These are phyloP conservation scores for Eimeria praecox DNA, from an alignment of 169 alveolate genomes.

Conservation along the genomic window DNA sequence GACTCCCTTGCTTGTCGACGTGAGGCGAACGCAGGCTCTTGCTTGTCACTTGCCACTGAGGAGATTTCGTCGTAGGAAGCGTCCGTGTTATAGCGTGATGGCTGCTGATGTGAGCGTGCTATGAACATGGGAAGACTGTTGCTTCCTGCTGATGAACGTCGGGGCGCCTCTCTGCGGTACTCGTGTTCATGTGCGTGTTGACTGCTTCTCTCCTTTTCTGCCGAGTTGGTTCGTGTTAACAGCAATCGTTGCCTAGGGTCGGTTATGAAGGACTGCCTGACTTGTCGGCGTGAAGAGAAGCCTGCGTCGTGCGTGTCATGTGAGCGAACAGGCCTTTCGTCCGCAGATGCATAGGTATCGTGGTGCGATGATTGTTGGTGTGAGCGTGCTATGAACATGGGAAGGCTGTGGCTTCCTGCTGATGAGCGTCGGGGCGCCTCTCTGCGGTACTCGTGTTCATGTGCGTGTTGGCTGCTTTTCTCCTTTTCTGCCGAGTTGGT, in stretches of 20 bases:
- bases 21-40: not conserved
- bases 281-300: slow-evolving; percentile 51
- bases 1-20: slow-evolving; percentile 68
- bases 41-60: not conserved
- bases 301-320: not conserved
- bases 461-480: not conserved
- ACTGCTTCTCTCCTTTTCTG: not conserved
- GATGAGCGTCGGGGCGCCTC: slow-evolving; percentile 48
- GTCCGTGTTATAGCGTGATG: not conserved
- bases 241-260: slow-evolving; percentile 60
- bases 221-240: slow-evolving; percentile 41
- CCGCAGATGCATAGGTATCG: not conserved
- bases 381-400: slow-evolving; percentile 69
- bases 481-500: slow-evolving; percentile 48
- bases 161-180: no score
- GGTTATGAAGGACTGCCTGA: slow-evolving; percentile 41
- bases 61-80: not conserved
- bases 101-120: slow-evolving; percentile 31
- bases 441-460: slow-evolving; percentile 9
- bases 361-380: slow-evolving; percentile 26
- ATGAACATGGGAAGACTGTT: slow-evolving; percentile 26
- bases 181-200: no score
- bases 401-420: slow-evolving; percentile 71
- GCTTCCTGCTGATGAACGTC: slow-evolving; percentile 7
- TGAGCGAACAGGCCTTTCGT: not conserved